phyloP scores from a whole-genome alignment of 2,329 filamentous ascomycete genomes.

The Plenodomus lindquistii region DNA sequence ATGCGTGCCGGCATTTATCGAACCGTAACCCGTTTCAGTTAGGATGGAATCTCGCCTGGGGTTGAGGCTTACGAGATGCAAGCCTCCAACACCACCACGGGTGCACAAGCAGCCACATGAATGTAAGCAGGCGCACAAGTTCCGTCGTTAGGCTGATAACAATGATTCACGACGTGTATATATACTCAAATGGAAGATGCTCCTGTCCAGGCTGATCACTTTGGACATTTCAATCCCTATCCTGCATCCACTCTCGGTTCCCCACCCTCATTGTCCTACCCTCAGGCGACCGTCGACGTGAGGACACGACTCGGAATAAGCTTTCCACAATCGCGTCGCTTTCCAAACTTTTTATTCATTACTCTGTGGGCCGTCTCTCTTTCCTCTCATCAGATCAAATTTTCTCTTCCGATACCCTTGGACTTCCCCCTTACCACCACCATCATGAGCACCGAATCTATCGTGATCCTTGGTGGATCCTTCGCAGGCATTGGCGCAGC shows the following conservation, averaged over 20 bases:
- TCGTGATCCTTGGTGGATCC: slow-evolving; percentile 43
- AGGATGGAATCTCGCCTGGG: neutral
- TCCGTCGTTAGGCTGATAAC: neutral
- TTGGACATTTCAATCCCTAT: neutral
- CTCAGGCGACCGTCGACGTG: neutral
- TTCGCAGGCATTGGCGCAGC: slow-evolving; percentile 42
- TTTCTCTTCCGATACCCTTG: slow-evolving; percentile 5
- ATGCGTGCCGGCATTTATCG: neutral
- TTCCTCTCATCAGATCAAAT: neutral
- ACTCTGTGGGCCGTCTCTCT: slow-evolving; percentile 11
- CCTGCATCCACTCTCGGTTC: slow-evolving; percentile 4
- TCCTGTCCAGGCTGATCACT: neutral
- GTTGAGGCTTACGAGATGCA: neutral
- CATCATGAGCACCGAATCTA: slow-evolving; percentile 41
- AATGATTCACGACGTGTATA: slow-evolving; percentile 1
- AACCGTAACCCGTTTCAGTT: slow-evolving; percentile 2
- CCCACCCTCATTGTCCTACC: slow-evolving; percentile 1
- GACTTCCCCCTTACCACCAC: neutral
- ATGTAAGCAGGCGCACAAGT: slow-evolving; percentile 1
- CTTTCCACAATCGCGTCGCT: slow-evolving; percentile 14
- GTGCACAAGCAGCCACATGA: slow-evolving; percentile 1
- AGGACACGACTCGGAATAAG: slow-evolving; percentile 1
- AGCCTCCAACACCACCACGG: slow-evolving; percentile 3
- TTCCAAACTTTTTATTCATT: slow-evolving; percentile 8
- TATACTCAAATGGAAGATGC: neutral